phyloP scores from a whole-genome alignment of 345 rosid genomes.

The Crucihimalaya himalaica region DNA sequence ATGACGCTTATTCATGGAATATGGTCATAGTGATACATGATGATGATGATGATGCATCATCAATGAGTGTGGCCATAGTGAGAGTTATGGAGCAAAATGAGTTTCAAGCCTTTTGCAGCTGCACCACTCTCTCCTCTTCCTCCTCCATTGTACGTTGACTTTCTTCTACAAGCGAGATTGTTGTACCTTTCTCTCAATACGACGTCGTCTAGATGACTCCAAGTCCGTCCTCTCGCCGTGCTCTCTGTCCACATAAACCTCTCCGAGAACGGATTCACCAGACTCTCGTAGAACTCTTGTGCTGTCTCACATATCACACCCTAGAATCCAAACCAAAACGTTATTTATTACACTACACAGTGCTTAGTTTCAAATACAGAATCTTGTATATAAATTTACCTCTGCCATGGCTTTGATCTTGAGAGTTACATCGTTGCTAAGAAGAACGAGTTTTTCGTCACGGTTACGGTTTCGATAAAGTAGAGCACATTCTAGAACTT shows the following conservation, averaged over 20 bases:
- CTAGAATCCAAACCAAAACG: conserved; percentile 42
- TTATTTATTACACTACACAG: neutral
- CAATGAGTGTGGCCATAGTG: conserved; percentile 47
- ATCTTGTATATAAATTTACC: conserved; percentile 45
- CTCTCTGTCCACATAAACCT: conserved; percentile 91
- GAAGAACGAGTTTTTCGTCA: conserved; percentile 66
- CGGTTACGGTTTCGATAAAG: conserved; percentile 46
- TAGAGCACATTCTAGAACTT: conserved; percentile 68
- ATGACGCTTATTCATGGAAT: neutral
- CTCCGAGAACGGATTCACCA: conserved; percentile 88
- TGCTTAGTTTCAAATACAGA: neutral
- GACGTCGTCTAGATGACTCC: conserved; percentile 69
- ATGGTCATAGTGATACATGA: neutral
- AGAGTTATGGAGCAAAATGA: conserved; percentile 77
- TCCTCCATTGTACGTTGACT: conserved; percentile 23
- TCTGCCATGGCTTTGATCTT: conserved; percentile 93
- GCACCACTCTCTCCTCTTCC: conserved; percentile 50
- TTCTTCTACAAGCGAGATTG: conserved; percentile 36
- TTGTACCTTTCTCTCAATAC: conserved; percentile 53
- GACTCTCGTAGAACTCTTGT: conserved; percentile 62
- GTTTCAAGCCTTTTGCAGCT: conserved; percentile 73
- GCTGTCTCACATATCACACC: conserved; percentile 83
- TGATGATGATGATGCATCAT: conserved; percentile 11
- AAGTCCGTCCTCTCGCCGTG: conserved; percentile 79
- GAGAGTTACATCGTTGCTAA: conserved; percentile 62